These are phyloP conservation scores for Ceratocystis alfenasii DNA, from an alignment of 2,329 filamentous ascomycete genomes.

Conservation along the genomic window DNA sequence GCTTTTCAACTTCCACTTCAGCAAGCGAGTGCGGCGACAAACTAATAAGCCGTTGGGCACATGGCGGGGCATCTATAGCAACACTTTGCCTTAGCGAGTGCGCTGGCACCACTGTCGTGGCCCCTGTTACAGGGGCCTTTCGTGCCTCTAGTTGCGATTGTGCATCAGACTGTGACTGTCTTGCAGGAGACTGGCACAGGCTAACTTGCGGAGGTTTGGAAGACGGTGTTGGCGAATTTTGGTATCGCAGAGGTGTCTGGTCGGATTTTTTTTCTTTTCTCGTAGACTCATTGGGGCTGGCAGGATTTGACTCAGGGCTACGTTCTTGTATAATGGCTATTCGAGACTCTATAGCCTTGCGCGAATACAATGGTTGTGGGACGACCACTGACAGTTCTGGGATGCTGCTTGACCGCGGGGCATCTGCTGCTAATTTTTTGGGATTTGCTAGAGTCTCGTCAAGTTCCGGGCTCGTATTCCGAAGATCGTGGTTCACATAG, in stretches of 20 bases:
- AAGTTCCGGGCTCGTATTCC: not conserved
- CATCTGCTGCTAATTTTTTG: not conserved
- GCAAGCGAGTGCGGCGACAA: not conserved
- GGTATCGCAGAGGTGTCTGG: not conserved
- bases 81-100: constrained; percentile 1
- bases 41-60: not conserved
- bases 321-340: not conserved
- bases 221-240: not conserved
- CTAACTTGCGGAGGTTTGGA: not conserved
- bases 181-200: not conserved
- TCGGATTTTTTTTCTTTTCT: not conserved
- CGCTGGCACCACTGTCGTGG: constrained; percentile 6
- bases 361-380: not conserved
- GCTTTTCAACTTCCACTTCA: not conserved
- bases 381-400: not conserved
- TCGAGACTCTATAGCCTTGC: not conserved
- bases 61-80: constrained; percentile 4
- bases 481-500: not conserved
- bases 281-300: not conserved
- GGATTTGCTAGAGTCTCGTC: not conserved
- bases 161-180: not conserved
- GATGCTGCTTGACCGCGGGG: not conserved
- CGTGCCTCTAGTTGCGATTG: not conserved
- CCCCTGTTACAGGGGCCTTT: not conserved
- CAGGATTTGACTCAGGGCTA: not conserved